Base-by-base conservation (phyloP, 129 eudicot species). In the Centaurea solstitialis region DNA sequence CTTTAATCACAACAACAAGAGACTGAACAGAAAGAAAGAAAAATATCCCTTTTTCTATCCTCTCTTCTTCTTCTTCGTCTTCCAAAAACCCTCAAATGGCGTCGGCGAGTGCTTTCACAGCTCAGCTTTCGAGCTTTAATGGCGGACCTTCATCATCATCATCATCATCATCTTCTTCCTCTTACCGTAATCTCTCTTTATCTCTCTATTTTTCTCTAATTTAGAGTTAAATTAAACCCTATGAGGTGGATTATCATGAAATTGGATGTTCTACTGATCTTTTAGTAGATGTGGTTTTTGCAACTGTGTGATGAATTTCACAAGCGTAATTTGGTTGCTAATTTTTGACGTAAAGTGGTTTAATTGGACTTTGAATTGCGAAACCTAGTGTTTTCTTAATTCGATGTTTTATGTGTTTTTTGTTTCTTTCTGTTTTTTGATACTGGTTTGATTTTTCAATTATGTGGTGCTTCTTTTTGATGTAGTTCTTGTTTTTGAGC, bases 71-170 rank as follows among this genome's bases (percentile, higher is more conserved):
- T n/a, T n/a, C 38, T 53, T 12, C 78, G 76, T 70, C 81, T 82
- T 59, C 73, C 77, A 76, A 57, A 57, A 82, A 82, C 86, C 81
- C 81, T 82, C 77, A 75, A 39, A 80, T 76, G 81, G 77, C 77
- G 72, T 74, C 77, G 33, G 81, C 80, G 20, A 84, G 12, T 75
- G 77, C 76, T 69, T 79, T 80, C 73, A 79, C 84, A 68, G 68
- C 81, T 80, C 80, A 75, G 80, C n/a, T 84, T 74, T 72, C 84
- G 1, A 82, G 18, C 74, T 76, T 82, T 8, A 82, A 69, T 82
- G 76, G 81, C 76, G 81, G 69, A 21, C 22, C 85, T 47, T 26
- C 30, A 26, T 26, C 30, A 26, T 26, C 30, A 26, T 26, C 2
- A 24, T 76, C 80, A 22, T 38, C 81, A 2, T 74, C 85, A 1